Evolutionary conservation across 805 yeast species (phyloP).

Genomic region (Wickerhamiella dianesei): DNA sequence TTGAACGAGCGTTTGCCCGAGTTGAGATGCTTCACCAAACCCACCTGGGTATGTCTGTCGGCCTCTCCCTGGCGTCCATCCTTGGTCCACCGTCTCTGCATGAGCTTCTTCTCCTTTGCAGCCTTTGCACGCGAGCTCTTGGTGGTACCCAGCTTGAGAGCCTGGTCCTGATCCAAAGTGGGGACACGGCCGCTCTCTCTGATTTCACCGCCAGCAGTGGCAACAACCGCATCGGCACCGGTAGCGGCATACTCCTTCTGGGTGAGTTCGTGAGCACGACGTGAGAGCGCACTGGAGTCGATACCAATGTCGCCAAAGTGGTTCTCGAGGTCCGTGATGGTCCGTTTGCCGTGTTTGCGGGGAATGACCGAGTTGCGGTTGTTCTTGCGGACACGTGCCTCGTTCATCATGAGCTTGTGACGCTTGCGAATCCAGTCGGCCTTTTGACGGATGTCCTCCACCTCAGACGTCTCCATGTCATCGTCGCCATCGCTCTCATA

Average conservation of each 20-base stretch:
- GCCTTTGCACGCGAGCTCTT: constrained; percentile 62
- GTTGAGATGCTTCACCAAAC: constrained; percentile 86
- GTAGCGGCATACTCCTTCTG: constrained; percentile 29
- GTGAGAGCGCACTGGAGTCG: constrained; percentile 56
- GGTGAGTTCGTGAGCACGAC: constrained; percentile 28
- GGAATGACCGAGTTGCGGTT: constrained; percentile 87
- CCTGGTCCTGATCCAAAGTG: constrained; percentile 69
- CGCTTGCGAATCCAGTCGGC: constrained; percentile 93
- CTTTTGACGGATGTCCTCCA: constrained; percentile 61
- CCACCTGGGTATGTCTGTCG: constrained; percentile 77
- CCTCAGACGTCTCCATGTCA: constrained; percentile 47
- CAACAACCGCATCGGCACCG: constrained; percentile 60
- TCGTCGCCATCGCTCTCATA: constrained; percentile 70
- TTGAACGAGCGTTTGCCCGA: constrained; percentile 66
- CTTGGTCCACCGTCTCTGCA: constrained; percentile 89
- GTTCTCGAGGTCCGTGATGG: constrained; percentile 66
- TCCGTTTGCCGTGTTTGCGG: constrained; percentile 49
- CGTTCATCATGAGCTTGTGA: constrained; percentile 85
- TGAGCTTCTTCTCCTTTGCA: constrained; percentile 72
- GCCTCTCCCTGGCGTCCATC: constrained; percentile 89
- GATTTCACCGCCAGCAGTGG: constrained; percentile 32
- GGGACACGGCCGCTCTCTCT: constrained; percentile 30
- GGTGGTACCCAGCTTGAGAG: constrained; percentile 28
- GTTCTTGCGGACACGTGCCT: constrained; percentile 74
- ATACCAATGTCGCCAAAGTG: constrained; percentile 87